Evolutionary conservation across 305 asterid species (phyloP).

Genomic region (Rubia tinctorum): DNA sequence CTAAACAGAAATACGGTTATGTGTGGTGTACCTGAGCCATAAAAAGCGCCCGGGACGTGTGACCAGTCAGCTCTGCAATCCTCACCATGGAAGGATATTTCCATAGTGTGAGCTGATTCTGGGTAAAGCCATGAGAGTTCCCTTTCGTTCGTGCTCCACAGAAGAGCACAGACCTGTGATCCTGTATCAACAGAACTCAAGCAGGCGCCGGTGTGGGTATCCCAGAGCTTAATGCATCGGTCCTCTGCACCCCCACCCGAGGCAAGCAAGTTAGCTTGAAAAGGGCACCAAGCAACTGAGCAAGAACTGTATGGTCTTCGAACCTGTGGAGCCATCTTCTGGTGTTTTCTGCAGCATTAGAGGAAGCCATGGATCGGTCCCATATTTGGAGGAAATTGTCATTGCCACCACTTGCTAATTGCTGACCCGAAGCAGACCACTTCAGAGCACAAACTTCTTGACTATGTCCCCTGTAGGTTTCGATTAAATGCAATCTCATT

Average conservation of each 20-base stretch:
- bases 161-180: conserved; percentile 82
- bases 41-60: conserved; percentile 77
- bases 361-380: conserved; percentile 64
- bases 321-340: conserved; percentile 79
- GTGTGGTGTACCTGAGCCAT: conserved; percentile 50
- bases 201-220: conserved; percentile 88
- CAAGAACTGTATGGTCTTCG: conserved; percentile 82
- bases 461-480: conserved; percentile 67
- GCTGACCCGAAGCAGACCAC: conserved; percentile 90
- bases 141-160: conserved; percentile 85
- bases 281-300: conserved; percentile 94
- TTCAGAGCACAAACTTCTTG: conserved; percentile 89
- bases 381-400: conserved; percentile 80
- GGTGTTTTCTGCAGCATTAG: conserved; percentile 34
- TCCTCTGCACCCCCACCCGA: conserved; percentile 86
- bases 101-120: conserved; percentile 93
- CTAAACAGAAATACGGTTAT: background rate
- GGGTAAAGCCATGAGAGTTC: conserved; percentile 88
- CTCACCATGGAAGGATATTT: conserved; percentile 92
- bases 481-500: conserved; percentile 58
- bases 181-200: conserved; percentile 85
- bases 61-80: conserved; percentile 84
- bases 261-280: conserved; percentile 75
- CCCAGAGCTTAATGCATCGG: conserved; percentile 78
- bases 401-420: conserved; percentile 85